These are phyloP conservation scores for Helminthosporium solani DNA, from an alignment of 2,329 filamentous ascomycete genomes.

Conservation along the genomic window DNA sequence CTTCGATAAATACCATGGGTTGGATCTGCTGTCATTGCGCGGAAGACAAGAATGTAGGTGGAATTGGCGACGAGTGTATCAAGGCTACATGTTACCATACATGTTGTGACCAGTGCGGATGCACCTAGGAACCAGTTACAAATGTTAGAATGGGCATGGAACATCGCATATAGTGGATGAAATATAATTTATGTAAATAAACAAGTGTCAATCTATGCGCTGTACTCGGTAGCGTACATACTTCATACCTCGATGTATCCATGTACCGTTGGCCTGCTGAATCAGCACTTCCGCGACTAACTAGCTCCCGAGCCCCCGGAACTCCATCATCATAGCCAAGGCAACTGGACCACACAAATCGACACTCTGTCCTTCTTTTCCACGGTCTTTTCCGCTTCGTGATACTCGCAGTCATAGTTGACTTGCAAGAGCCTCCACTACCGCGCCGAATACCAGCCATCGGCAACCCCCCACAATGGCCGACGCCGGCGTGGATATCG, in stretches of 20 bases:
- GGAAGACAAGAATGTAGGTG: neutral
- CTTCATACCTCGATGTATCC: too few species aligned
- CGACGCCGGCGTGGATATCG: constrained; percentile 55
- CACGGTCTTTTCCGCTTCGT: neutral
- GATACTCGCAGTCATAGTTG: neutral
- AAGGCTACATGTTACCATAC: neutral
- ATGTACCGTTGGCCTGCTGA: neutral
- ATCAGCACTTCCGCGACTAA: neutral
- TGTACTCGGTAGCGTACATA: too few species aligned
- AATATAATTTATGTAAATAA: too few species aligned
- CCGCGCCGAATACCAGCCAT: neutral
- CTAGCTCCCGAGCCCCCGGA: neutral
- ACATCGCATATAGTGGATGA: too few species aligned
- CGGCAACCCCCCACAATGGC: constrained; percentile 33
- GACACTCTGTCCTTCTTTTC: neutral
- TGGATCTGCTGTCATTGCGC: neutral
- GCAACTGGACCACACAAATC: neutral
- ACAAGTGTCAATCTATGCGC: too few species aligned
- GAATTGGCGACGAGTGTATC: neutral
- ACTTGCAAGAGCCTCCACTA: neutral
- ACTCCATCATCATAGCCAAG: neutral
- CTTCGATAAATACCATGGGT: neutral
- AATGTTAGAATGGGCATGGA: too few species aligned
- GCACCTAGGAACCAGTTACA: too few species aligned
- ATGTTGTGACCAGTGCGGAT: neutral